Conservation (phyloP, 805 yeast genomes). For the Candida stauntonica region DNA sequence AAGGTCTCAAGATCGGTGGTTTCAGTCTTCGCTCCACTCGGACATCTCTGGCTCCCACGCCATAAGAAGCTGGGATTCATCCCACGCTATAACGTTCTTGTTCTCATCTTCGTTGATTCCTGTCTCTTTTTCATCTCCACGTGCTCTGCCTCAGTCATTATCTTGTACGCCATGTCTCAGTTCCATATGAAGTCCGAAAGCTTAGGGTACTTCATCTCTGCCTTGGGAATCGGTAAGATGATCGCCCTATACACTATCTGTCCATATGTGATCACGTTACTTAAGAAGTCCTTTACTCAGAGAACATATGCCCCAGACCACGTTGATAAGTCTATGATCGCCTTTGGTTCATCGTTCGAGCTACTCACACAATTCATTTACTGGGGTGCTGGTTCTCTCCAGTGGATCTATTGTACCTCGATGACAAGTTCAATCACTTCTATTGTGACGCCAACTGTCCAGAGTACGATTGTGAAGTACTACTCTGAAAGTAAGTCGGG, state of each 20-base stretch:
- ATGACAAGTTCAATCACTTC: slow-evolving; percentile 38
- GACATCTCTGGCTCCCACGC: slow-evolving; percentile 48
- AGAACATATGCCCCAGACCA: slow-evolving; percentile 45
- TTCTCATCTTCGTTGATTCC: slow-evolving; percentile 46
- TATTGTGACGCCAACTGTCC: slow-evolving; percentile 52
- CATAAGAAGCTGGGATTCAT: slow-evolving; percentile 27
- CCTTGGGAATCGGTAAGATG: slow-evolving; percentile 47
- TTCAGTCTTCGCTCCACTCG: slow-evolving; percentile 38
- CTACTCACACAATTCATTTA: slow-evolving; percentile 34
- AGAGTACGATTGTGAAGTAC: slow-evolving; percentile 57
- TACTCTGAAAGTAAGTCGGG: slow-evolving; percentile 57
- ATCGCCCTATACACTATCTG: slow-evolving; percentile 44
- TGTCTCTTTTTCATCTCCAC: slow-evolving; percentile 36
- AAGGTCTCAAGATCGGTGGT: neutral
- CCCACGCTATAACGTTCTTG: slow-evolving; percentile 44
- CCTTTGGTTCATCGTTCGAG: slow-evolving; percentile 33
- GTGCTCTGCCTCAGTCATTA: slow-evolving; percentile 38
- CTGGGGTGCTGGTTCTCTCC: slow-evolving; percentile 28
- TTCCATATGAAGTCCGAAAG: slow-evolving; percentile 52
- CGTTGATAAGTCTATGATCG: slow-evolving; percentile 40
- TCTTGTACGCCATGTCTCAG: slow-evolving; percentile 49
- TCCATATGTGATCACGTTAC: slow-evolving; percentile 41
- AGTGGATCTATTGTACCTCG: slow-evolving; percentile 6
- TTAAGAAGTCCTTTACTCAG: slow-evolving; percentile 33
- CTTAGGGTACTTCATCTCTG: slow-evolving; percentile 53